Evolutionary conservation across 139 green algal species (phyloP).

Genomic region (Nannochloris sp.): DNA sequence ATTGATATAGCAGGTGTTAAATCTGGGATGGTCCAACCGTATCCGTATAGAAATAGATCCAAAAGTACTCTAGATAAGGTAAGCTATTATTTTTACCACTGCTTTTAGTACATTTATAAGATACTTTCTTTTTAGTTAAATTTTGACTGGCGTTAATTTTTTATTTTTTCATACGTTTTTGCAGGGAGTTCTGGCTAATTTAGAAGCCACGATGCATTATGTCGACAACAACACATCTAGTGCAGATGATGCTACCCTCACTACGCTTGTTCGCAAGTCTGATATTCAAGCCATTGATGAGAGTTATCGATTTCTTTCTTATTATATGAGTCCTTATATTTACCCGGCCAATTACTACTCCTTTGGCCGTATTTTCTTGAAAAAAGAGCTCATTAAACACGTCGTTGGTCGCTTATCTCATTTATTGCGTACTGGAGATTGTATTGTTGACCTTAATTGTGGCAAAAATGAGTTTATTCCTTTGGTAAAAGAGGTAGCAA

Average conservation of each 20-base stretch:
- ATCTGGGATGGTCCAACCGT: background rate
- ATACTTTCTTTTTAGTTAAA: background rate
- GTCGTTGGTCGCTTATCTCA: background rate
- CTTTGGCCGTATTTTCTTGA: constrained; percentile 60
- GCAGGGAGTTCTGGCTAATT: background rate
- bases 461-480: constrained; percentile 53
- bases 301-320: no score
- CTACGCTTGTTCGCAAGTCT: no score
- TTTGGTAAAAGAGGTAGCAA: constrained; percentile 24
- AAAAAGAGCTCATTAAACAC: constrained; percentile 3
- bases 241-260: background rate
- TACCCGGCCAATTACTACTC: no score
- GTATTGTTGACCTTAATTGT: constrained; percentile 62
- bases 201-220: background rate
- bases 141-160: no score
- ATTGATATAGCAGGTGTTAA: constrained; percentile 11
- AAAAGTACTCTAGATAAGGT: constrained; percentile 25
- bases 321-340: no score
- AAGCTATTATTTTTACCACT: background rate
- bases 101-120: background rate
- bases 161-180: no score
- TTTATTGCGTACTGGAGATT: constrained; percentile 16
- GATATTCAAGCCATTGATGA: no score
- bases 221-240: background rate
- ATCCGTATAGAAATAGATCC: background rate